Evolutionary conservation across 163 green algal species (phyloP), one percentile per base, ranked within the genome.

Genomic region (Scenedesmus sp.): DNA sequence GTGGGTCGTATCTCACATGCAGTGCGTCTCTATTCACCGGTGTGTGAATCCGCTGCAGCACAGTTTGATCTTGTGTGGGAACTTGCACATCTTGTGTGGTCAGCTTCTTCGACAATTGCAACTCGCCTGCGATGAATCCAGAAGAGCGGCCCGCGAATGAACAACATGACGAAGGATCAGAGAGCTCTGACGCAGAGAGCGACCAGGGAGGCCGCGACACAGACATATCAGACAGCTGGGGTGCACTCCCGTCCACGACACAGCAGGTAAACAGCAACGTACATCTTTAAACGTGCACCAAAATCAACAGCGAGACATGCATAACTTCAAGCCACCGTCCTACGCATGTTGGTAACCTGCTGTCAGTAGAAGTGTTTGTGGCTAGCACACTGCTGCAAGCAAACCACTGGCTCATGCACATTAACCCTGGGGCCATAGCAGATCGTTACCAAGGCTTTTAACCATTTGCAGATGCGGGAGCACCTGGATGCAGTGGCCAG

Each of bases 381-480:
- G 82, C 51, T 51, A 65, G 79, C 24, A 40, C 42, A 43, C 49
- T 80, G 82, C 51, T 80, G 83, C 56, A n/a, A n/a, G n/a, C n/a
- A n/a, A n/a, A n/a, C n/a, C n/a, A n/a, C n/a, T n/a, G n/a, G n/a
- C n/a, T n/a, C n/a, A n/a, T n/a, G n/a, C n/a, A n/a, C n/a, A n/a
- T n/a, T n/a, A n/a, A n/a, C n/a, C n/a, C n/a, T n/a, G n/a, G n/a
- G n/a, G n/a, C n/a, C n/a, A n/a, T n/a, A n/a, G n/a, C n/a, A n/a
- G n/a, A 4, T 18, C 9, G 9, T 20, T 18, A 18, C 4, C 51
- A 9, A 5, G 33, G 35, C 6, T 42, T n/a, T 15, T 4, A 13
- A 20, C 1, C 30, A 33, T 51, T 2, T 73, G 86, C 73, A 91
- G 86, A 86, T 91, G 86, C 86, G 49, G 24, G 87, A 91, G 15